Evolutionary conservation across 768 basidiomycete species (phyloP).

Genomic region (Pleurotus cornucopiae): DNA sequence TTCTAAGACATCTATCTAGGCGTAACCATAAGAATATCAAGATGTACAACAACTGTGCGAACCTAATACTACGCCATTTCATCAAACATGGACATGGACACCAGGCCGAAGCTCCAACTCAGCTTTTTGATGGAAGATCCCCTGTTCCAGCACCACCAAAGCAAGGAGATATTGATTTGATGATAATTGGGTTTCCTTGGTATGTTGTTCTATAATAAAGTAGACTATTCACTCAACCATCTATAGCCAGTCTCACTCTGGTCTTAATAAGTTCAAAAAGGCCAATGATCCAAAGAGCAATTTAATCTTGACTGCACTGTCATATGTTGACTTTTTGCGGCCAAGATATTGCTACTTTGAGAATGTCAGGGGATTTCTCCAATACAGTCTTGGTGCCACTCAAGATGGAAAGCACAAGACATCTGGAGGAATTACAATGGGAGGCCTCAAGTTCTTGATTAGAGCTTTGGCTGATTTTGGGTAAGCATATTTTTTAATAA

Average conservation of each 20-base stretch:
- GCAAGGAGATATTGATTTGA: constrained; percentile 53
- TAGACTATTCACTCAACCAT: neutral
- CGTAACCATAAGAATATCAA: constrained; percentile 46
- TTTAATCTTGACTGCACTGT: constrained; percentile 58
- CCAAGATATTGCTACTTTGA: constrained; percentile 44
- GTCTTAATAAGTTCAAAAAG: constrained; percentile 65
- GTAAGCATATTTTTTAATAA: constrained; percentile 29
- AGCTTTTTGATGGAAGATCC: constrained; percentile 31
- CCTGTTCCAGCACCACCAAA: constrained; percentile 42
- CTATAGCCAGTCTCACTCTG: constrained; percentile 68
- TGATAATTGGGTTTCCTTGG: constrained; percentile 79
- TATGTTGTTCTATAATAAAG: constrained; percentile 18
- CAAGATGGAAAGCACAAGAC: constrained; percentile 41
- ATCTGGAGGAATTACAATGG: constrained; percentile 65
- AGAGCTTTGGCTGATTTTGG: constrained; percentile 61
- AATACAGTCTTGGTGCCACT: constrained; percentile 34
- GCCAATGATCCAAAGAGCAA: constrained; percentile 67
- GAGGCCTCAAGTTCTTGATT: constrained; percentile 66
- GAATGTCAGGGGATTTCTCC: constrained; percentile 51
- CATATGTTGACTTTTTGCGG: constrained; percentile 42
- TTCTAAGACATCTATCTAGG: constrained; percentile 24
- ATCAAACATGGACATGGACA: constrained; percentile 48
- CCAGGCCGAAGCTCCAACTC: constrained; percentile 31
- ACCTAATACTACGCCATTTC: constrained; percentile 53
- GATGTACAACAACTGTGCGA: constrained; percentile 72